Base-by-base conservation (phyloP, 2,329 filamentous ascomycete genomes). In the Calonectria henricotiae region DNA sequence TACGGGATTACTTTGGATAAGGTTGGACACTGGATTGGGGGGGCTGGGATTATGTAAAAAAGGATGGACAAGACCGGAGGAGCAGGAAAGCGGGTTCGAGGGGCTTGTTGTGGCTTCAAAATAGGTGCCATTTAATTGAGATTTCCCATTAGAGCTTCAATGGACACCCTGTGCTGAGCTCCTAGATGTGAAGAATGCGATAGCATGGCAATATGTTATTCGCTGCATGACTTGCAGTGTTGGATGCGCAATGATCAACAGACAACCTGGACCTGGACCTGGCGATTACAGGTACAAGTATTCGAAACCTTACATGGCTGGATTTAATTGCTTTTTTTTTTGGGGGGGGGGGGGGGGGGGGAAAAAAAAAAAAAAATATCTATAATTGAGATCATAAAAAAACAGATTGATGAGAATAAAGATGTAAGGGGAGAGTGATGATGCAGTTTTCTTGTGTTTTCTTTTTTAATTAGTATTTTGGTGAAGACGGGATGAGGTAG, bases 81-180 rank as follows among this genome's bases (percentile, higher is more conserved):
- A 68, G 62, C 62, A 44, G 67, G 67, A 55, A 68, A 62, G 39
- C 60, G 65, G 63, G 44, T 20, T 47, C 64, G 35, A 35, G 61
- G 66, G 54, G 62, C 62, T 62, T 64, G 35, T 43, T 49, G 64
- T 74, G 68, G 72, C 68, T 72, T 46, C 72, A 68, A 60, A 60
- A 39, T 72, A 58, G 70, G 58, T 49, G 64, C 65, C 62, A 68
- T 72, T 54, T 71, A 73, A 76, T 77, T 75, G 67, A 69, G 68
- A 73, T 75, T 63, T 74, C 68, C 65, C 62, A 41, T 72, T 69
- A 49, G 61, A 67, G 55, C 64, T 72, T 71, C 41, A 69, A 70
- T 47, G 43, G 27, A 62, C 65, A 20, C 32, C 30, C 20, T 23
- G 41, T 4, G 23, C 54, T 51, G 32, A 15, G 51, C 20, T 47